These are phyloP conservation scores for Talaromyces liani DNA, from an alignment of 495 filamentous ascomycete species.

Conservation along the genomic window DNA sequence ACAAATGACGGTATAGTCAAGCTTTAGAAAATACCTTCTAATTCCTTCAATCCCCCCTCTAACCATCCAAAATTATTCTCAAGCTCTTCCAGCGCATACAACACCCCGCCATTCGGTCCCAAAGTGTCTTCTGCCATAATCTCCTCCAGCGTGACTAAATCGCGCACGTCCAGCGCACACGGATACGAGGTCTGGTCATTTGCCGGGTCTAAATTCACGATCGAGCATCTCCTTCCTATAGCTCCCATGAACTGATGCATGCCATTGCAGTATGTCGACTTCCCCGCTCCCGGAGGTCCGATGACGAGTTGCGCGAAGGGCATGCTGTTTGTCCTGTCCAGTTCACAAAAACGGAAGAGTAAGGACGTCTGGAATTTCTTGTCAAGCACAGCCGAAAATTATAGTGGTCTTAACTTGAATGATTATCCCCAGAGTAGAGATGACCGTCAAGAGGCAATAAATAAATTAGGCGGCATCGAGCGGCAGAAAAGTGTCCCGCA, in stretches of 20 bases:
- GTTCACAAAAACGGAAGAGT: no score
- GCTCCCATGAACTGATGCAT: constrained; percentile 97
- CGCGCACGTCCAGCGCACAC: constrained; percentile 84
- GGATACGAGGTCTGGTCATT: constrained; percentile 66
- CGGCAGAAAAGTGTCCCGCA: constrained; percentile 11
- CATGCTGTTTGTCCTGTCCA: no score
- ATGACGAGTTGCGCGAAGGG: constrained; percentile 74
- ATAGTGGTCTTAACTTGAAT: background rate
- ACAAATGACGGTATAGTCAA: no score
- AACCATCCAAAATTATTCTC: constrained; percentile 90
- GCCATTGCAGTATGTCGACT: constrained; percentile 96
- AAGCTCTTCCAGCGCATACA: constrained; percentile 93
- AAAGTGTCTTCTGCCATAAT: constrained; percentile 90
- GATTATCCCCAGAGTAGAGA: background rate
- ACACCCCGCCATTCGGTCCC: constrained; percentile 83
- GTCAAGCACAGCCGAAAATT: background rate
- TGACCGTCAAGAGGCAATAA: background rate
- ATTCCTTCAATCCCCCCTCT: constrained; percentile 63
- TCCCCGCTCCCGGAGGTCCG: constrained; percentile 87
- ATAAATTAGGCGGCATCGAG: background rate
- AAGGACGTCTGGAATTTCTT: background rate
- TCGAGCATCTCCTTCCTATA: constrained; percentile 86
- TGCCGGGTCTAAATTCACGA: constrained; percentile 94
- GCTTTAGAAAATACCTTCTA: constrained; percentile 57
- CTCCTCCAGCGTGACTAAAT: constrained; percentile 82